Evolutionary conservation across 2,329 filamentous ascomycete species (phyloP), one percentile per base, ranked within the genome.

Genomic region (Aulographum hederae): DNA sequence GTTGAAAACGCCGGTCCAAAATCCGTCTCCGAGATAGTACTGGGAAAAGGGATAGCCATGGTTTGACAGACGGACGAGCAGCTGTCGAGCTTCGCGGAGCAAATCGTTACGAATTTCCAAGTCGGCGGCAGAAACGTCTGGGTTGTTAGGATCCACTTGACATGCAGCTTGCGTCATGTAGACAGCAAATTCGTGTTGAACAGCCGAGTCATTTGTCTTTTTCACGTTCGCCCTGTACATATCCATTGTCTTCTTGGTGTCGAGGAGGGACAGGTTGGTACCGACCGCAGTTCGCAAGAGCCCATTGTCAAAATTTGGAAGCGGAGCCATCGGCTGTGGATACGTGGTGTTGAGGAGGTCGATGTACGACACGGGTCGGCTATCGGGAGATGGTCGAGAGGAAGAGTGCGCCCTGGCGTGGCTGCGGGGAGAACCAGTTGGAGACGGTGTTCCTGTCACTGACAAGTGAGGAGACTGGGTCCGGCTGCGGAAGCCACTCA

Each of bases 161-260:
- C 82, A 78, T 26, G 86, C 85, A 2, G 82, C 77, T 29, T 85
- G 80, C 42, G 95, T 77, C 60, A 98, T 73, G 52, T 92, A 93
- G 23, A 95, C 69, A 2, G 89, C 89, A 55, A 98, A 95, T 18
- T 92, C 89, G 53, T 95, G 95, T 53, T 94, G 84, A 20, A 92
- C 79, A 3, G 78, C 75, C 12, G 76, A 66, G 52, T 94, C 84
- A 39, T 78, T 89, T 3, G 89, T 92, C 61, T 98, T 98, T 60
- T 94, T 95, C 36, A 94, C 81, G 47, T 95, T 98, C 34, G 78
- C 76, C 28, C 86, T 71, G 53, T 98, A 98, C 86, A 95, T 94
- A 34, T 95, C 85, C 30, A 98, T 68, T 2, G 89, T 98, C 57
- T 95, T 85, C 48, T 86, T 80, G 20, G 81, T 77, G 46, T 82